Conservation (phyloP, 306 rosid genomes). For the Erythrophleum fordii region DNA sequence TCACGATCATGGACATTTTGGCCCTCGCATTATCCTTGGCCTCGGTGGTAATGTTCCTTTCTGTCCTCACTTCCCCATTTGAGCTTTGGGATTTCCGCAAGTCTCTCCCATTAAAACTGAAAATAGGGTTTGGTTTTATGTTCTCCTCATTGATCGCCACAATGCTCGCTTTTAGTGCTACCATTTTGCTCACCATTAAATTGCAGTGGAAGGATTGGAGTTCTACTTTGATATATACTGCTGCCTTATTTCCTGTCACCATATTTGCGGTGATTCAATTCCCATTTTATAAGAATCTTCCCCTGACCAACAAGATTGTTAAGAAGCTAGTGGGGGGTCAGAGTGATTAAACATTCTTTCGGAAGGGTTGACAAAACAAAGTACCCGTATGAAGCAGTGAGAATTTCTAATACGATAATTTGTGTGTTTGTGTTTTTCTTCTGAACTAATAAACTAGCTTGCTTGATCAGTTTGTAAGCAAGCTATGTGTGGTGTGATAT, state of each 20-base stretch:
- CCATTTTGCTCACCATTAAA: conserved; percentile 30
- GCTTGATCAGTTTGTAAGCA: no score
- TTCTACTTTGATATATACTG: conserved; percentile 12
- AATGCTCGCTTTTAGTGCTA: conserved; percentile 45
- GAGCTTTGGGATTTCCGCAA: conserved; percentile 30
- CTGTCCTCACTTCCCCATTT: conserved; percentile 39
- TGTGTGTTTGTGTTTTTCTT: no score
- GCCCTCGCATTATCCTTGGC: conserved; percentile 41
- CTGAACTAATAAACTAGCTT: no score
- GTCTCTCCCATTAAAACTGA: conserved; percentile 41
- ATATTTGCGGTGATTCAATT: conserved; percentile 41
- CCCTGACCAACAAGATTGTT: no score
- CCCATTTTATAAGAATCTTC: conserved; percentile 9
- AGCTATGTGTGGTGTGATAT: no score
- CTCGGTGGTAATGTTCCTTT: conserved; percentile 52
- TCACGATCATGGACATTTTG: conserved; percentile 40
- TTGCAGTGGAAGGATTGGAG: conserved; percentile 23
- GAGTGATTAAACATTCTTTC: background rate
- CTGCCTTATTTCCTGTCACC: conserved; percentile 40
- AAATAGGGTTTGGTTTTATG: conserved; percentile 33
- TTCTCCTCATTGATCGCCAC: conserved; percentile 41
- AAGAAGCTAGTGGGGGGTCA: background rate
- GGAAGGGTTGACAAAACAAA: background rate
- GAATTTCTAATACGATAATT: no score
- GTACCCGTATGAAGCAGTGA: background rate